Conservation (phyloP, 257 asterid species). For the Jaltomata sinuosa region DNA sequence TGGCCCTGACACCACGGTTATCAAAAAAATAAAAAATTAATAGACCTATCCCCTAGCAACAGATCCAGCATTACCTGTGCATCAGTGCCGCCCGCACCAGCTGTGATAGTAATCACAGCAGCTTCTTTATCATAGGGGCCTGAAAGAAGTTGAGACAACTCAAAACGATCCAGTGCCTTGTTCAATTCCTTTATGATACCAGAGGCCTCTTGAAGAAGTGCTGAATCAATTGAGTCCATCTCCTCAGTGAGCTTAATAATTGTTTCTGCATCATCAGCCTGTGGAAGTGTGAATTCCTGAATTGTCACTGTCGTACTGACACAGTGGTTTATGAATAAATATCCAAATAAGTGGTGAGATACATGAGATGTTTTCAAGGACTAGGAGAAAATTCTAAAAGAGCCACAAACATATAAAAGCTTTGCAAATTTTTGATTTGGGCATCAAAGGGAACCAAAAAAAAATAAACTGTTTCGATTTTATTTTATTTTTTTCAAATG, state of each 20-base stretch:
- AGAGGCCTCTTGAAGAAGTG: conserved; percentile 80
- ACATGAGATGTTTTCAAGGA: background rate
- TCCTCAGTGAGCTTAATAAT: conserved; percentile 89
- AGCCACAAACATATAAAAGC: background rate
- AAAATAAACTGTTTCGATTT: background rate
- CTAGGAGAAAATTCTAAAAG: background rate
- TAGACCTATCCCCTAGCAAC: background rate
- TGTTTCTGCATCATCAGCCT: conserved; percentile 87
- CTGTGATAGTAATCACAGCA: conserved; percentile 68
- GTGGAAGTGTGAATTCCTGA: background rate
- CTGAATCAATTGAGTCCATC: conserved; percentile 71
- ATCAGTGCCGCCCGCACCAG: conserved; percentile 99
- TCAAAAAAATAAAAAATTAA: background rate
- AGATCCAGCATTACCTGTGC: conserved; percentile 69
- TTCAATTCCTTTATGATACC: conserved; percentile 65
- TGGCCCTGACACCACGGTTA: background rate
- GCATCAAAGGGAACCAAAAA: background rate
- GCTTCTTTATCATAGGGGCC: conserved; percentile 97
- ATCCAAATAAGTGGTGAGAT: background rate
- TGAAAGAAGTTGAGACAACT: conserved; percentile 87
- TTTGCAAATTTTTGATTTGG: background rate
- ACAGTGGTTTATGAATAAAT: background rate
- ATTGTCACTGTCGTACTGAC: background rate
- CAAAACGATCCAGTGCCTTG: conserved; percentile 73
- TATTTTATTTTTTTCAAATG: background rate